Evolutionary conservation across 345 rosid genomes (phyloP).

Genomic region (Populus nigra): DNA sequence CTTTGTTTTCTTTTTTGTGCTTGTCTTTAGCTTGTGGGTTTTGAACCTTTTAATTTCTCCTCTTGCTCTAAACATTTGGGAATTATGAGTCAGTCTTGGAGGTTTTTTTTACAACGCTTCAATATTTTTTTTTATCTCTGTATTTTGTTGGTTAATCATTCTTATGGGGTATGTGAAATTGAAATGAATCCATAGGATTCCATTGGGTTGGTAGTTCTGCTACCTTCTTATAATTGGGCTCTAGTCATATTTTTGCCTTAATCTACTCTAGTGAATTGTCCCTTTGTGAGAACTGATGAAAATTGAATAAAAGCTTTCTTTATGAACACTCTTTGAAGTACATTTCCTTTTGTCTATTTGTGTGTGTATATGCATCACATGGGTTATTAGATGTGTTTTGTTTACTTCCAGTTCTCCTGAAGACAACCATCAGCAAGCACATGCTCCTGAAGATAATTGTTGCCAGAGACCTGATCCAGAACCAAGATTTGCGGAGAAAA

Average conservation of each 20-base stretch:
- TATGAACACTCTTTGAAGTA: neutral
- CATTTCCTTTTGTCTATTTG: neutral
- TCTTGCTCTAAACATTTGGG: neutral
- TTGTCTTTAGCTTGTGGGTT: neutral
- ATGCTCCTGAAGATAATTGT: slow-evolving; percentile 45
- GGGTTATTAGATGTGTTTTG: neutral
- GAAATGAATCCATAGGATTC: neutral
- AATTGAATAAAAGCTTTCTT: neutral
- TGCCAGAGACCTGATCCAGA: slow-evolving; percentile 46
- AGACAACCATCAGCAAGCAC: slow-evolving; percentile 43
- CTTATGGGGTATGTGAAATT: neutral
- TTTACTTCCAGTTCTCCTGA: slow-evolving; percentile 66
- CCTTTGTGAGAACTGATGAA: neutral
- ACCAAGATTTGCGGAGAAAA: slow-evolving; percentile 38
- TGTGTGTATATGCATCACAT: neutral
- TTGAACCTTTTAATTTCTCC: neutral
- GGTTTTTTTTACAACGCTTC: no score
- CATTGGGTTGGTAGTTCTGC: neutral
- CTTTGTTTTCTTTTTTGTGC: neutral
- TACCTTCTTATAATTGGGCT: neutral
- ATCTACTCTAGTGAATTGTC: neutral
- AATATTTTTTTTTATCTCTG: neutral
- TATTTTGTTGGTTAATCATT: neutral
- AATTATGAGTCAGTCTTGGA: neutral
- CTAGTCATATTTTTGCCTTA: neutral